Evolutionary conservation across 345 rosid species (phyloP).

Genomic region (Camelina sativa): DNA sequence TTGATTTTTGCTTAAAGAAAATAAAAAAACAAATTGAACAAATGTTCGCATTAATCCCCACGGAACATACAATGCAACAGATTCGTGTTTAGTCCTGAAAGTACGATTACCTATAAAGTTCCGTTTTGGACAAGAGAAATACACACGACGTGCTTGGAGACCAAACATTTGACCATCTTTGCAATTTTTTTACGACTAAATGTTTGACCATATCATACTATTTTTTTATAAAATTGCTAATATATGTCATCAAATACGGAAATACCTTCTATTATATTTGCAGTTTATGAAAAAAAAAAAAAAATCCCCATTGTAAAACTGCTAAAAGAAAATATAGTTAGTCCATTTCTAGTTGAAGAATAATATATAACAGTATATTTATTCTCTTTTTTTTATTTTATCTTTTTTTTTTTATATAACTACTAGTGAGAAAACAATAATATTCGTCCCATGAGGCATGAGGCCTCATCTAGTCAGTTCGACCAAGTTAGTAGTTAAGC

Average conservation of each 20-base stretch:
- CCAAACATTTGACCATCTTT: too few species aligned
- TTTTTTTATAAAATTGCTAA: too few species aligned
- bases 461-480: not conserved
- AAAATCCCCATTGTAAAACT: not conserved
- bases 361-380: not conserved
- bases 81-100: constrained; percentile 34
- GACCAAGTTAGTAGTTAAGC: constrained; percentile 12
- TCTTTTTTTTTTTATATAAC: too few species aligned
- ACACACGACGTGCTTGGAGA: constrained; percentile 30
- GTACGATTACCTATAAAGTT: constrained; percentile 37
- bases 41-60: not conserved
- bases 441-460: not conserved
- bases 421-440: not conserved
- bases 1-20: not conserved
- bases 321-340: not conserved
- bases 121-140: constrained; percentile 31
- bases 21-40: not conserved
- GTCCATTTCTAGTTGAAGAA: not conserved
- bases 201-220: too few species aligned
- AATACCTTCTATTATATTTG: too few species aligned
- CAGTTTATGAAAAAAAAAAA: not conserved
- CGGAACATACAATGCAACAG: constrained; percentile 26
- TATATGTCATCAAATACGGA: too few species aligned
- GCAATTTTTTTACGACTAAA: too few species aligned
- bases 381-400: not conserved